Conservation (phyloP, 140 eudicot genomes). For the Stevia rebaudiana region DNA sequence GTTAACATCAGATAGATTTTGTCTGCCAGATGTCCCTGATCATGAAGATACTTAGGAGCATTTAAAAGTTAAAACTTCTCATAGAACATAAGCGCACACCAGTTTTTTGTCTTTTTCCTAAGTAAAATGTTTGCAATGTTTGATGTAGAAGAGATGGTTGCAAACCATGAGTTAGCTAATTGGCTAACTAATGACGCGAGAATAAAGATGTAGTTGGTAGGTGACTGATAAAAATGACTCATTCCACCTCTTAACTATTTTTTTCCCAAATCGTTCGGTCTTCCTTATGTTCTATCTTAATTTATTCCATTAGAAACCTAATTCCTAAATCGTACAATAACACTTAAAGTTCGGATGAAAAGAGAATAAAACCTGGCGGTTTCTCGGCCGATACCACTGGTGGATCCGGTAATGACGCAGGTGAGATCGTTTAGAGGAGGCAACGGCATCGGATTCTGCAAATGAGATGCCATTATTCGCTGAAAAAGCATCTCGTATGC, state of each 20-base stretch:
- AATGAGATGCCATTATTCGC: slow-evolving; percentile 64
- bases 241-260: not conserved
- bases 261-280: not conserved
- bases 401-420: slow-evolving; percentile 80
- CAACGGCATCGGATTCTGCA: slow-evolving; percentile 69
- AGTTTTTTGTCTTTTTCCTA: not conserved
- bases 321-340: not conserved
- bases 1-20: not conserved
- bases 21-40: too few relatives aligned
- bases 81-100: too few relatives aligned
- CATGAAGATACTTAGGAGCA: too few relatives aligned
- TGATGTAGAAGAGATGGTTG: not conserved
- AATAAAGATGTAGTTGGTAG: not conserved
- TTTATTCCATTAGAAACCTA: not conserved
- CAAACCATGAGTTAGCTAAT: not conserved
- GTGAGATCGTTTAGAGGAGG: slow-evolving; percentile 69
- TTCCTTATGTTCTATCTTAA: not conserved
- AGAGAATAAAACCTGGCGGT: slow-evolving; percentile 47
- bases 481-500: slow-evolving; percentile 66
- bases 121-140: not conserved
- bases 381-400: slow-evolving; percentile 84
- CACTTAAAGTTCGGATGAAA: not conserved
- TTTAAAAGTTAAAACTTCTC: too few relatives aligned
- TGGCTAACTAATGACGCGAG: too few relatives aligned
- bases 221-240: not conserved